These are phyloP conservation scores for Scleromitrula shiraiana DNA, from an alignment of 2,329 filamentous ascomycete species.

Conservation along the genomic window DNA sequence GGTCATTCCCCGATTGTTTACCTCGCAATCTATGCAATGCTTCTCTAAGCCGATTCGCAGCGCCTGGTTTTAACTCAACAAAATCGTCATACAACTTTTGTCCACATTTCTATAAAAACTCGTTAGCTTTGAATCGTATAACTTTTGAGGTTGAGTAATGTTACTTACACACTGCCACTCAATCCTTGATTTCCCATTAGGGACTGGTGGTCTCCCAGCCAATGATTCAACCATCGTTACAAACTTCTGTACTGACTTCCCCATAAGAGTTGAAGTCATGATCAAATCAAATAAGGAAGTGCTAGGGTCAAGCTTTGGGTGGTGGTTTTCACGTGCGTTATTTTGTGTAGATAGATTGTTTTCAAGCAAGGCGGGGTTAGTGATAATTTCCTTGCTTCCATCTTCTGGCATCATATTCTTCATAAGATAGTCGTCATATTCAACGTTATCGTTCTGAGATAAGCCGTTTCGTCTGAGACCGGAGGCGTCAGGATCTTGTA, in stretches of 20 bases:
- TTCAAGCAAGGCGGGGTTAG: too few species aligned
- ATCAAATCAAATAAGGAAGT: too few species aligned
- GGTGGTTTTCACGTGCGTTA: too few species aligned
- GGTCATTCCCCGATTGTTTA: too few species aligned
- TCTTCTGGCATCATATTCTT: not conserved
- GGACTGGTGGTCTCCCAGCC: not conserved
- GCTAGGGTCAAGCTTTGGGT: too few species aligned
- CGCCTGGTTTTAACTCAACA: constrained; percentile 9
- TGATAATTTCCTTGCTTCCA: not conserved
- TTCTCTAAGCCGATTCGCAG: not conserved
- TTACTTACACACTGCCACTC: constrained; percentile 8
- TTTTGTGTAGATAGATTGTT: too few species aligned
- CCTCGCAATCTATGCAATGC: not conserved
- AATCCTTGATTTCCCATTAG: constrained; percentile 8
- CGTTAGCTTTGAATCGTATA: not conserved
- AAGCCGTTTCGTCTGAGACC: not conserved
- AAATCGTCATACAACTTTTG: constrained; percentile 13
- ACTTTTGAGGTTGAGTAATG: too few species aligned
- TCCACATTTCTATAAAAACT: constrained; percentile 12
- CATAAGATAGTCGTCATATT: not conserved
- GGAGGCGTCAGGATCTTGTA: too few species aligned
- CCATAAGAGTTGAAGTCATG: not conserved
- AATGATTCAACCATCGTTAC: not conserved
- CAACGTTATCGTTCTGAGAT: not conserved
- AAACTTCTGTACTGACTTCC: not conserved